Percentiles rank a stretch among this genome's conserved stretches.
These are phyloP conservation scores for Thalassiosira ordinaria DNA, from an alignment of 352 stramenopile genomes.

Conservation along the genomic window DNA sequence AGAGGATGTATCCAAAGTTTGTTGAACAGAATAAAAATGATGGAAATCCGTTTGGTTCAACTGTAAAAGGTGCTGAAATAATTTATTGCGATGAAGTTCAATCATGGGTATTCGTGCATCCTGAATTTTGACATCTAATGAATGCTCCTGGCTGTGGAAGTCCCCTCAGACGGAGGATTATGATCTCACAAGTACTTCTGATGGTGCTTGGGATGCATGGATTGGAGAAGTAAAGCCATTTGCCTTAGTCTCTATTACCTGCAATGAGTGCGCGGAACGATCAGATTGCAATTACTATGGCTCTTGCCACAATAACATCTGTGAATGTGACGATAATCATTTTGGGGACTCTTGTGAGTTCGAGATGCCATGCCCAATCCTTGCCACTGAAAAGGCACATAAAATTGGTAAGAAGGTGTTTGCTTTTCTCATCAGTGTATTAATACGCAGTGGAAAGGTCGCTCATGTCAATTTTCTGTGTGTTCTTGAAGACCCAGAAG, in stretches of 20 bases:
- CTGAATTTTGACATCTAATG: conserved; percentile 24
- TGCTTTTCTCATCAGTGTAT: no score
- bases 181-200: conserved; percentile 2
- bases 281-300: conserved; percentile 34
- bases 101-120: conserved; percentile 29
- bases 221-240: conserved; percentile 10
- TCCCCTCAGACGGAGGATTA: conserved; percentile 22
- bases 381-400: conserved; percentile 31
- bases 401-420: conserved; percentile 30
- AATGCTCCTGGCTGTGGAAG: conserved; percentile 28
- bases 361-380: conserved; percentile 5
- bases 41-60: not conserved
- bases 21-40: conserved; percentile 31
- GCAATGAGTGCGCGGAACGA: conserved; percentile 13
- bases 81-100: conserved; percentile 28
- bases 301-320: not conserved
- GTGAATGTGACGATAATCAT: not conserved
- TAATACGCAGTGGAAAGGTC: no score
- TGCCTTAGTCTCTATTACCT: conserved; percentile 7
- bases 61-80: conserved; percentile 13
- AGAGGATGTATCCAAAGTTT: conserved; percentile 21
- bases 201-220: conserved; percentile 25
- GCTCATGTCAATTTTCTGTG: no score
- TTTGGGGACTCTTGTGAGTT: conserved; percentile 31
- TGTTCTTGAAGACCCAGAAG: not conserved